Evolutionary conservation across 2,329 filamentous ascomycete species (phyloP), one percentile per base, ranked within the genome.

Genomic region (Amylocarpus encephaloides): DNA sequence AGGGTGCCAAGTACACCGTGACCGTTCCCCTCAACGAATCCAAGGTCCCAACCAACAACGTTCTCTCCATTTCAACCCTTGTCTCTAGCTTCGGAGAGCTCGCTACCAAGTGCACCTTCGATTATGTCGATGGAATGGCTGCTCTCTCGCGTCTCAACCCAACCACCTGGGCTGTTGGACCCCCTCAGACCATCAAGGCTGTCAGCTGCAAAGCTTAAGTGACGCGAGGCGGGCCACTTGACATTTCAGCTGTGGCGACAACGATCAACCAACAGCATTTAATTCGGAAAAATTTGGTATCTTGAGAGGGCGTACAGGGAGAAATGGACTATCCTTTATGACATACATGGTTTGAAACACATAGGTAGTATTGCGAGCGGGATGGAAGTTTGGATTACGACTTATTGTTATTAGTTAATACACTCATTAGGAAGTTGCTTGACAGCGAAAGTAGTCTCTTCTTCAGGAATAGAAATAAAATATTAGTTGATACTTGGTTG

Each of bases 151-250:
- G 30, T 3, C 12, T 46, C 6, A 54, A 53, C 18, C 40, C 42
- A 2, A 32, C 54, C 6, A 59, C 36, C 2, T 62, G 60, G 60
- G 54, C 56, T 36, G 48, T 60, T 19, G 60, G 60, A 16, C 60
- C 60, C 6, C 60, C 60, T 13, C 60, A 62, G 42, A 61, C 58
- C 7, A 55, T 62, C 16, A 53, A 35, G 5, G 53, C 47, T 43
- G 54, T 62, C 30, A 43, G 18, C 11, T 61, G 59, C 38, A 51
- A 48, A 19, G 48, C 48, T n/a, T 78, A 66, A 86, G 38, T 12
- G 38, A 18, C 6, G 7, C 13, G 18, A n/a, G n/a, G n/a, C n/a
- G n/a, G n/a, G n/a, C n/a, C n/a, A n/a, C 16, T 36, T 36, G 12
- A 36, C 5, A 4, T 36, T 26, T 7, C 4, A 7, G 22, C 22